These are phyloP conservation scores for Phytopythium boreale DNA, from an alignment of 352 stramenopile genomes.

Conservation along the genomic window DNA sequence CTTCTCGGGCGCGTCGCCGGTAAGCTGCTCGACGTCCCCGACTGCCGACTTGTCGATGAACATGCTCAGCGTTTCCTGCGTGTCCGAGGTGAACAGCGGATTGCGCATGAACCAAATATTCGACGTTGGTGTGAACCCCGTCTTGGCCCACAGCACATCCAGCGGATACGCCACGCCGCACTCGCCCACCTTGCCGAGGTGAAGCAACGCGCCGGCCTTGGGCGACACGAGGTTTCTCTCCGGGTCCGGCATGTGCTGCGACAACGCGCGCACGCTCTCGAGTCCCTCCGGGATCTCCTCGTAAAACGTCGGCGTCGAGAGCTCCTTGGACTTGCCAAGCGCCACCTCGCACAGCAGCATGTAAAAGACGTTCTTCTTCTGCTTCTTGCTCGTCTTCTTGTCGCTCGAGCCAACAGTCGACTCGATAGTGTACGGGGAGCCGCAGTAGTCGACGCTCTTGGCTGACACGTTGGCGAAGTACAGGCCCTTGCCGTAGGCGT, in stretches of 20 bases:
- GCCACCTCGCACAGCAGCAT: constrained; percentile 75
- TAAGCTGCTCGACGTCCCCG: constrained; percentile 37
- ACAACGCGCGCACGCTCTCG: constrained; percentile 63
- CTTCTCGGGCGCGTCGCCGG: constrained; percentile 24
- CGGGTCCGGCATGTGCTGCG: constrained; percentile 46
- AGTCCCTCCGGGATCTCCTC: constrained; percentile 40
- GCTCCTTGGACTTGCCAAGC: constrained; percentile 37
- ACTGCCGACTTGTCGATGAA: constrained; percentile 41
- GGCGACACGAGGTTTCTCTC: constrained; percentile 48
- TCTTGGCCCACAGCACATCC: constrained; percentile 53
- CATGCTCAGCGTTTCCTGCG: constrained; percentile 34
- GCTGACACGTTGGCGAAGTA: constrained; percentile 81
- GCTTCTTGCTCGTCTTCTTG: constrained; percentile 15
- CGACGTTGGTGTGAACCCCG: constrained; percentile 19
- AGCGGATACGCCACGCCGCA: constrained; percentile 42
- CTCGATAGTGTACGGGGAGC: constrained; percentile 45
- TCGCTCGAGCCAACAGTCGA: constrained; percentile 22
- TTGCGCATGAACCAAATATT: constrained; percentile 36
- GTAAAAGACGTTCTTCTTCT: constrained; percentile 50
- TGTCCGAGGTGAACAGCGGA: constrained; percentile 27
- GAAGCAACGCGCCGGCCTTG: constrained; percentile 41
- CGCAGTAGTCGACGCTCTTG: constrained; percentile 82
- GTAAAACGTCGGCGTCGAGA: constrained; percentile 26
- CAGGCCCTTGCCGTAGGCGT: constrained; percentile 82
- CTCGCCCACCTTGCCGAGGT: constrained; percentile 45